Evolutionary conservation across 495 filamentous ascomycete species (phyloP), one percentile per base, ranked within the genome.

Genomic region (Daldinia childiae): DNA sequence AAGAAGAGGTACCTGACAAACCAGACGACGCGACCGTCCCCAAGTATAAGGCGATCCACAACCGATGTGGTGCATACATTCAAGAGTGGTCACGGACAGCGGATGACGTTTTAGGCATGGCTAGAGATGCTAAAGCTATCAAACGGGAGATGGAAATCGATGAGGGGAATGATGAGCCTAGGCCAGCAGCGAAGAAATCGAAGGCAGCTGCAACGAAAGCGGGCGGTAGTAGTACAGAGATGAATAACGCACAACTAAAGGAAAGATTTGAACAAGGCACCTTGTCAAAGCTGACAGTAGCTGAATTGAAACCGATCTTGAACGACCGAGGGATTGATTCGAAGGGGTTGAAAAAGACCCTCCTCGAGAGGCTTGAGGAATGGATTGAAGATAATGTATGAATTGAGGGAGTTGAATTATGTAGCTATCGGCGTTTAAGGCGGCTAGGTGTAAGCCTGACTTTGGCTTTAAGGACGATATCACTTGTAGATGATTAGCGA

Each of bases 11-110:
- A 19, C 96, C 96, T 0, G 90, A 92, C 29, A 82, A 86, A 51
- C 85, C 90, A 1, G 90, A 95, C 34, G 96, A 99, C 75, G 90
- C 91, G 58, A 98, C 95, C 0, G 71, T 92, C 1, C 96, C 96
- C 0, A 94, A 91, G 69, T 94, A 92, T 78, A 84, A 77, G 64
- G 80, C 83, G 36, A 97, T 99, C 45, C 85, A 95, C 77, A 98
- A 97, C 81, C 87, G 96, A 21, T 90, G 91, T 2, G 94, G 93
- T 1, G 83, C 85, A 8, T 92, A 93, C 73, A 87, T 97, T 8
- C 79, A 90, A 21, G 88, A 91, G 15, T 98, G 93, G 92, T 75
- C 75, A 15, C 87, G 91, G 14, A 81, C 86, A 73, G 77, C 84
- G 65, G 72, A 75, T 24, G 73, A 73, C 6, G 64, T 78, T 19